Base-by-base conservation (phyloP, 352 stramenopile species). In the Phytopythium aichiense region DNA sequence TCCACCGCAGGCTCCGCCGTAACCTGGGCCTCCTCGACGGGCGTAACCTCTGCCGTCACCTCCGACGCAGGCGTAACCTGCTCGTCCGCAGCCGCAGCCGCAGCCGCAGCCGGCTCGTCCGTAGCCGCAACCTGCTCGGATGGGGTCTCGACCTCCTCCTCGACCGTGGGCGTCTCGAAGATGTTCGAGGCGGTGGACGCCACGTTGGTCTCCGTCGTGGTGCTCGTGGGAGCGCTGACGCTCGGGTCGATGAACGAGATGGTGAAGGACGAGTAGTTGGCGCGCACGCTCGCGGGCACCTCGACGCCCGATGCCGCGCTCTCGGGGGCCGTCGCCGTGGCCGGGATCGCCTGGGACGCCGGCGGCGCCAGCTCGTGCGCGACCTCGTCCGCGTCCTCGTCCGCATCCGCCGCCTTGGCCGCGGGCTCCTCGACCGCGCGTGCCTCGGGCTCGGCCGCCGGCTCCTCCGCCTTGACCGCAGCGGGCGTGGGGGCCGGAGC, bases 181-280 rank as follows among this genome's bases (percentile, higher is more conserved):
- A 51, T 51, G 56, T 61, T 54, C 30, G 25, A 23, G 9, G 40
- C 53, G 2, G 43, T 63, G 11, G 71, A 78, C 49, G 65, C 62
- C 16, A 76, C 37, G 45, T 69, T 76, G 20, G 65, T 54, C 65
- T 75, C 71, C 28, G 68, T 78, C 20, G 62, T 66, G 28, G 56
- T 53, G 40, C 40, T 52, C 28, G 67, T 73, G 23, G 72, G 72
- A 20, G 72, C 72, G 40, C 68, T 76, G 51, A 75, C 59, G 16
- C 55, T 78, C 28, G 74, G 71, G 56, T 82, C 74, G 59, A 82
- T 82, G 60, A 82, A 82, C 58, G 74, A 82, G 38, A 82, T 82
- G 38, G 66, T 82, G 40, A 82, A 82, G 45, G 71, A 80, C 55
- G 74, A 82, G 52, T 79, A 77, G 67, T 82, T 79, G 56, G 66